Conservation (phyloP, 768 basidiomycete species). For the Lepiota brunneoincarnata region DNA sequence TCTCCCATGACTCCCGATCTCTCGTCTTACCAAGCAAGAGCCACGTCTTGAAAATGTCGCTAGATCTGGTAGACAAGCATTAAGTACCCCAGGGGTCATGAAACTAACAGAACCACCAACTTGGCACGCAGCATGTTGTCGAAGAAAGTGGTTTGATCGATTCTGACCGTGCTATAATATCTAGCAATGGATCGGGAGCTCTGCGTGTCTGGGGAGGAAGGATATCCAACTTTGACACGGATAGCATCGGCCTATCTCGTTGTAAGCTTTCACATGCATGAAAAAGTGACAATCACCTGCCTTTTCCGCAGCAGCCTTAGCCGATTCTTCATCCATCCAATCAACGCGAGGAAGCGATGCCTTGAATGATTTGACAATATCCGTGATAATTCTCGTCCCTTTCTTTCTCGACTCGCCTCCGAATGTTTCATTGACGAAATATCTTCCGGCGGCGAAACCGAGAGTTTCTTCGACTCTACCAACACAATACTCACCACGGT, state of each 20-base stretch:
- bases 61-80: constrained; percentile 35
- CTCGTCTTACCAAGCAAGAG: constrained; percentile 63
- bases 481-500: constrained; percentile 84
- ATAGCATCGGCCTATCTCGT: constrained; percentile 66
- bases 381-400: constrained; percentile 77
- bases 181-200: constrained; percentile 62
- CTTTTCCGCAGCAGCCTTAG: constrained; percentile 82
- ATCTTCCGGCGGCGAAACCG: constrained; percentile 88
- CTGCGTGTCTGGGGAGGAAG: constrained; percentile 79
- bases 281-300: constrained; percentile 29
- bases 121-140: constrained; percentile 72
- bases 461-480: constrained; percentile 65
- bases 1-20: constrained; percentile 79
- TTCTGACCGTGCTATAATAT: constrained; percentile 73
- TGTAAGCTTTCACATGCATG: constrained; percentile 10
- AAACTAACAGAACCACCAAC: constrained; percentile 28
- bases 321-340: constrained; percentile 92
- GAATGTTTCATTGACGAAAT: constrained; percentile 86
- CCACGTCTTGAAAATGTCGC: constrained; percentile 71
- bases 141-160: constrained; percentile 74
- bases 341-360: constrained; percentile 65
- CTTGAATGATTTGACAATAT: constrained; percentile 80
- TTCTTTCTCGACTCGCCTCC: constrained; percentile 74
- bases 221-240: constrained; percentile 91
- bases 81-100: background rate